Evolutionary conservation across 2,329 filamentous ascomycete species (phyloP).

Genomic region (Xylariomycetidae sp.): DNA sequence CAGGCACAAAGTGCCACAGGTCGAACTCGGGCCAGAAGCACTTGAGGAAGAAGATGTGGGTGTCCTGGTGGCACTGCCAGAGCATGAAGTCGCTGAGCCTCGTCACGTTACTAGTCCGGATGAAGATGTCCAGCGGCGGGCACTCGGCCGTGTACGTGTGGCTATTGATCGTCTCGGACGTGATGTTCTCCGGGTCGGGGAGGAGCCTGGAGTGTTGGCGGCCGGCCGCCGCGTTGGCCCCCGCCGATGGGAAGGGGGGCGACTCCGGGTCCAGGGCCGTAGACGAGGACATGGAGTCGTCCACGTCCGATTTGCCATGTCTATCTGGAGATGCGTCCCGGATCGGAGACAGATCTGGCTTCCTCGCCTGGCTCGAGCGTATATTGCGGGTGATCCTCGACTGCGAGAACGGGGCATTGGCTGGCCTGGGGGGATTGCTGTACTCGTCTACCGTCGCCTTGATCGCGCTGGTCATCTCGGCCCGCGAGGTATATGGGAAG

Average conservation of each 20-base stretch:
- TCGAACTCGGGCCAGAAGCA: constrained; percentile 96
- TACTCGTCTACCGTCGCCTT: constrained; percentile 84
- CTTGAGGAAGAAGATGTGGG: constrained; percentile 86
- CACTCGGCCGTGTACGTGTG: constrained; percentile 85
- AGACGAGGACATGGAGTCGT: constrained; percentile 56
- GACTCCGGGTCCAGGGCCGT: constrained; percentile 55
- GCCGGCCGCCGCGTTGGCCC: too few species aligned
- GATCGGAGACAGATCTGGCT: constrained; percentile 44
- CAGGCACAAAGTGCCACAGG: constrained; percentile 86
- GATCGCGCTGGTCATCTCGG: constrained; percentile 90
- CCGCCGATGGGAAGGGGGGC: constrained; percentile 34
- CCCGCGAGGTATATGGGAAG: constrained; percentile 93
- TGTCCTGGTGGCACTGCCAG: constrained; percentile 93
- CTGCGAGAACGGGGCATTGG: constrained; percentile 75
- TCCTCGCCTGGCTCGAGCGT: constrained; percentile 58
- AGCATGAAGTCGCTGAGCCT: constrained; percentile 97
- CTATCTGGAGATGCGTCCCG: not conserved
- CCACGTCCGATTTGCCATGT: constrained; percentile 34
- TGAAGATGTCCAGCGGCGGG: constrained; percentile 84
- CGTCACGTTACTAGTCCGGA: constrained; percentile 89
- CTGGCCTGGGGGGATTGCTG: constrained; percentile 63
- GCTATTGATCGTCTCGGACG: constrained; percentile 70
- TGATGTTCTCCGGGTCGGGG: constrained; percentile 81
- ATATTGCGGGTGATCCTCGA: constrained; percentile 85
- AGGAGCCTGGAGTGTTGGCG: constrained; percentile 38